Evolutionary conservation across 1,284 basidiomycete species (phyloP).

Genomic region (Takashimella tepidaria): DNA sequence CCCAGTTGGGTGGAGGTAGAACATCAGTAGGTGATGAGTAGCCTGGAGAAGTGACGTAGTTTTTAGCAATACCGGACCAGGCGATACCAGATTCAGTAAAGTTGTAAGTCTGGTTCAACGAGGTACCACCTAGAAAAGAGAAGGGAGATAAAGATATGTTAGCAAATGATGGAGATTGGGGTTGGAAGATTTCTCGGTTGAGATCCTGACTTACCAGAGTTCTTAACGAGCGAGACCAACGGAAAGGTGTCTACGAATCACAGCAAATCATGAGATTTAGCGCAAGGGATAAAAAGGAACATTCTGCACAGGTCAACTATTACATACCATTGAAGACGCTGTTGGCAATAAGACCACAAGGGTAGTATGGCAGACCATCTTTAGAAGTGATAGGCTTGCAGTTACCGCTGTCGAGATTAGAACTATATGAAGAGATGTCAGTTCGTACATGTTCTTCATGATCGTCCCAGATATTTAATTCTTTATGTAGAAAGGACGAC

Average conservation of each 20-base stretch:
- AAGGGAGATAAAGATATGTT: no score
- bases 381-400: constrained; percentile 79
- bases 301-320: no score
- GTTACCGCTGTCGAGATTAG: constrained; percentile 63
- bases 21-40: constrained; percentile 60
- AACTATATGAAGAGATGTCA: no score
- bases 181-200: neutral
- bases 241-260: constrained; percentile 66
- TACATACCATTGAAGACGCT: constrained; percentile 88
- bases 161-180: neutral
- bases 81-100: constrained; percentile 82
- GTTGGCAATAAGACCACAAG: constrained; percentile 96
- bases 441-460: no score
- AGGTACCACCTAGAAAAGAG: constrained; percentile 50
- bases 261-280: constrained; percentile 1
- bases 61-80: constrained; percentile 89
- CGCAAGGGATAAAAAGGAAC: no score
- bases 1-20: constrained; percentile 92
- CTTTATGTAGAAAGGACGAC: constrained; percentile 3
- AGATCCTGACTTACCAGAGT: constrained; percentile 46
- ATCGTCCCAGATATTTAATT: constrained; percentile 12
- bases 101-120: constrained; percentile 56
- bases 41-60: constrained; percentile 63
- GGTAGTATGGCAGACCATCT: constrained; percentile 66
- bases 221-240: constrained; percentile 58